Base-by-base conservation (phyloP, 2,329 filamentous ascomycete species). In the Neonectria magnoliae region DNA sequence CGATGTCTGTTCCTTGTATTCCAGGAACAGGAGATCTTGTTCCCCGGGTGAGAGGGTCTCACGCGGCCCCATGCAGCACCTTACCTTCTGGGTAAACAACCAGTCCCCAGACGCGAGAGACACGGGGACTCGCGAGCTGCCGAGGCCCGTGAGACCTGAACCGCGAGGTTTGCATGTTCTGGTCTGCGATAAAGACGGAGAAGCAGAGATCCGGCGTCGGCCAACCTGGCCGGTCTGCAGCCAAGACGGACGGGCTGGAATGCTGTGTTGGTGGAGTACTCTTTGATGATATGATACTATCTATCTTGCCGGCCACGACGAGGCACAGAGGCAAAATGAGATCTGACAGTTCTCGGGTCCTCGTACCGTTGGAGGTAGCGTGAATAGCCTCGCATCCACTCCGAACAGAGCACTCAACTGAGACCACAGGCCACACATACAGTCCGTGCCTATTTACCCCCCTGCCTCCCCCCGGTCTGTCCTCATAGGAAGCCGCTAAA, bases 1-100 rank as follows among this genome's bases (percentile, higher is more conserved):
- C 14, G 7, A 16, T 27, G 16, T 50, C 27, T 41, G 31, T 38
- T 45, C 54, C 54, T 62, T 55, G 20, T 47, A 62, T 62, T 62
- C 60, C 54, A 62, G 45, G 54, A 51, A 53, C 60, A 38, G 27
- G 54, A 38, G 27, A 27, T n/a, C 31, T 5, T 11, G 20, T 13
- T 7, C 27, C 38, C 22, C 31, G 60, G 44, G 18, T 29, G 10
- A 48, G 33, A 20, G 11, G 20, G 31, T 42, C 51, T 54, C 20
- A 42, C 5, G 33, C 18, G 14, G 33, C 16, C 8, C 14, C 20
- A 36, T n/a, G 5, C 38, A n/a, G 20, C 10, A 29, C 3, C 8
- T 29, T 29, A 29, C 3, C 8, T 29, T 10, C 13, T 29, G 14
- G 14, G 14, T 1, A 51, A 33, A 20, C 9, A 18, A 16, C 8